These are phyloP conservation scores for Suillus subaureus DNA, from an alignment of 768 basidiomycete species.

Conservation along the genomic window DNA sequence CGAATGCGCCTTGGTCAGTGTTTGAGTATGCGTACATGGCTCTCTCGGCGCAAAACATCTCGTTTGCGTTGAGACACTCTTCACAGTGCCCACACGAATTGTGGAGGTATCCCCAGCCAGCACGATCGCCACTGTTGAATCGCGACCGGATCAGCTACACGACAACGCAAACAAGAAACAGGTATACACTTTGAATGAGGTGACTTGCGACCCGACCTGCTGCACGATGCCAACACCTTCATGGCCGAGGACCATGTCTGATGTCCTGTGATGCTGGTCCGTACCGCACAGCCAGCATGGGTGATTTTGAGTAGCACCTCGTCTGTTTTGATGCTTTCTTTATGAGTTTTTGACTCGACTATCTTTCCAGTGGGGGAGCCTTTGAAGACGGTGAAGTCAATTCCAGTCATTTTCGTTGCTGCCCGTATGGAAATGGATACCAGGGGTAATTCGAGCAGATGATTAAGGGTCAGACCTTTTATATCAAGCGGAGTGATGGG, in stretches of 20 bases:
- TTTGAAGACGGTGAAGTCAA: slow-evolving; percentile 35
- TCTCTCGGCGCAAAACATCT: slow-evolving; percentile 28
- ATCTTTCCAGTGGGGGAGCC: slow-evolving; percentile 24
- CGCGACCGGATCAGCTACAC: background rate
- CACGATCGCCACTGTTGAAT: slow-evolving; percentile 35
- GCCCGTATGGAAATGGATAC: background rate
- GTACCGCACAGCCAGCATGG: slow-evolving; percentile 42
- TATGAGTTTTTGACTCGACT: slow-evolving; percentile 19
- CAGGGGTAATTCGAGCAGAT: background rate
- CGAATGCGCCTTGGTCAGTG: slow-evolving; percentile 37
- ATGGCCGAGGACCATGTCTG: slow-evolving; percentile 42
- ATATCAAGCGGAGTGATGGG: background rate
- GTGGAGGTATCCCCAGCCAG: slow-evolving; percentile 40
- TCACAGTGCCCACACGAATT: slow-evolving; percentile 35
- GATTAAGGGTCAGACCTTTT: background rate
- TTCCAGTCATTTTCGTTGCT: slow-evolving; percentile 13
- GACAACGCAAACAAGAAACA: slow-evolving; percentile 6
- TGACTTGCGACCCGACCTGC: slow-evolving; percentile 32
- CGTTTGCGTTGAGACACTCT: slow-evolving; percentile 36
- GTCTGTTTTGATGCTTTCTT: slow-evolving; percentile 22
- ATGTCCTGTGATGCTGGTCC: slow-evolving; percentile 35
- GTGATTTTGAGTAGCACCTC: slow-evolving; percentile 35
- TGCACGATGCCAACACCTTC: slow-evolving; percentile 41
- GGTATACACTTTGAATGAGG: slow-evolving; percentile 34
- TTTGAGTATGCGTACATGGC: slow-evolving; percentile 28